A percentile compares a stretch with the other conserved stretches of the same genome.
Evolutionary conservation across 176 grass and related monocot species (phyloP).

Genomic region (Ananas comosus): DNA sequence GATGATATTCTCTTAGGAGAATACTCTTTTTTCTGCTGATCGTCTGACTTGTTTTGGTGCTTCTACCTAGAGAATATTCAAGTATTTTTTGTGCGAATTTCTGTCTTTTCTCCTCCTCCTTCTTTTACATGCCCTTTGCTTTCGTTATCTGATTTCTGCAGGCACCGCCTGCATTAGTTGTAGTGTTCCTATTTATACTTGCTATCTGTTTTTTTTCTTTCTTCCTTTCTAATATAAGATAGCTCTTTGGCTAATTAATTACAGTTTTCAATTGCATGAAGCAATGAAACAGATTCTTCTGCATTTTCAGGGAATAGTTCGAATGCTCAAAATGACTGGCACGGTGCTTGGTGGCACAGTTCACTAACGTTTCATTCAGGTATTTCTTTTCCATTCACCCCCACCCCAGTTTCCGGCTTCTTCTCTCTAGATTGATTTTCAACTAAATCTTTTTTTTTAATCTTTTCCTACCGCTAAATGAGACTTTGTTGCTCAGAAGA

Average conservation of each 20-base stretch:
- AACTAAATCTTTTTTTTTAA: background rate
- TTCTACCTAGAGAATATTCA: too few species aligned
- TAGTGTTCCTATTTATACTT: too few species aligned
- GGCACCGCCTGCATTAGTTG: too few species aligned
- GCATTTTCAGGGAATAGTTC: slow-evolving; percentile 60
- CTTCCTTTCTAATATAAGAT: background rate
- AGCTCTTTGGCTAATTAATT: background rate
- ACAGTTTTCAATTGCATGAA: background rate
- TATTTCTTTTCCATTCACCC: slow-evolving; percentile 7
- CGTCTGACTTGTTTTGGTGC: too few species aligned
- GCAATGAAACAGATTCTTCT: background rate
- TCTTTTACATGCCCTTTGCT: too few species aligned
- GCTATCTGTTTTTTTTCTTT: background rate
- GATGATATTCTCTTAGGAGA: too few species aligned
- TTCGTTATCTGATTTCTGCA: too few species aligned
- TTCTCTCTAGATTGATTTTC: background rate
- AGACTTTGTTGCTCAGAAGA: too few species aligned
- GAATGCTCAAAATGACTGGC: slow-evolving; percentile 97
- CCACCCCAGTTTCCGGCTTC: background rate
- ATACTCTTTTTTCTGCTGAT: too few species aligned
- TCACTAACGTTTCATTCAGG: slow-evolving; percentile 67
- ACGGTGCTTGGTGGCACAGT: slow-evolving; percentile 89
- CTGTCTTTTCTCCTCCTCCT: too few species aligned
- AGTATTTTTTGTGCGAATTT: too few species aligned
- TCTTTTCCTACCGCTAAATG: too few species aligned